These are phyloP conservation scores for Hypoxylon sp. DNA, from an alignment of 2,329 filamentous ascomycete species.

Conservation along the genomic window DNA sequence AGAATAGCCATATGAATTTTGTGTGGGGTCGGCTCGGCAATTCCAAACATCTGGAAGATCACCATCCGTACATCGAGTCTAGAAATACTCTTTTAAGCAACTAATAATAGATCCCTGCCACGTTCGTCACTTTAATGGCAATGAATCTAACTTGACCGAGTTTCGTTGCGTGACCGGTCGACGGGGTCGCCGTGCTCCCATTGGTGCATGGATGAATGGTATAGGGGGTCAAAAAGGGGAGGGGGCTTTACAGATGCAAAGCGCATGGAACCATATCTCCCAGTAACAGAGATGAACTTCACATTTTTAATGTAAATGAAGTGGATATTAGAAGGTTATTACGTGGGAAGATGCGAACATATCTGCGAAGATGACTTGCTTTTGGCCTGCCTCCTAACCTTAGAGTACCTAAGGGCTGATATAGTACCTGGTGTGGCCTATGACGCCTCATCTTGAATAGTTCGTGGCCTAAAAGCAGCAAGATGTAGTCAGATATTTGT, in stretches of 20 bases:
- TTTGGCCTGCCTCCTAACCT: too few relatives aligned
- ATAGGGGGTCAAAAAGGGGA: background rate
- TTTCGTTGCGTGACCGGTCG: conserved; percentile 6
- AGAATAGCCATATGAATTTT: conserved; percentile 44
- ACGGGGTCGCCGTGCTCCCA: background rate
- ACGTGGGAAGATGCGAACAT: background rate
- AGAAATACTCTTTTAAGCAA: conserved; percentile 16
- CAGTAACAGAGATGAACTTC: background rate
- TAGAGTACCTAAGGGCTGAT: too few relatives aligned
- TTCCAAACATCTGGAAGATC: conserved; percentile 36
- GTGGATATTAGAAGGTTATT: too few relatives aligned
- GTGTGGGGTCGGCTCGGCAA: conserved; percentile 41
- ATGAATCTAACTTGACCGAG: background rate
- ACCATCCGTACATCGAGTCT: conserved; percentile 33
- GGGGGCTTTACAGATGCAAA: background rate
- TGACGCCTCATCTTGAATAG: too few relatives aligned
- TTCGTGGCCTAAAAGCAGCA: too few relatives aligned
- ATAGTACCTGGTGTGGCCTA: too few relatives aligned
- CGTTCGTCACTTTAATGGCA: conserved; percentile 23
- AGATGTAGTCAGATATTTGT: too few relatives aligned
- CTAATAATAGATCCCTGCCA: conserved; percentile 15
- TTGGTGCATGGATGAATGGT: background rate
- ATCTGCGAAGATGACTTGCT: too few relatives aligned
- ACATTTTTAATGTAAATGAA: too few relatives aligned
- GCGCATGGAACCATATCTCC: background rate